These are phyloP conservation scores for Agaricales sp. DNA, from an alignment of 1,284 basidiomycete species.

Conservation along the genomic window DNA sequence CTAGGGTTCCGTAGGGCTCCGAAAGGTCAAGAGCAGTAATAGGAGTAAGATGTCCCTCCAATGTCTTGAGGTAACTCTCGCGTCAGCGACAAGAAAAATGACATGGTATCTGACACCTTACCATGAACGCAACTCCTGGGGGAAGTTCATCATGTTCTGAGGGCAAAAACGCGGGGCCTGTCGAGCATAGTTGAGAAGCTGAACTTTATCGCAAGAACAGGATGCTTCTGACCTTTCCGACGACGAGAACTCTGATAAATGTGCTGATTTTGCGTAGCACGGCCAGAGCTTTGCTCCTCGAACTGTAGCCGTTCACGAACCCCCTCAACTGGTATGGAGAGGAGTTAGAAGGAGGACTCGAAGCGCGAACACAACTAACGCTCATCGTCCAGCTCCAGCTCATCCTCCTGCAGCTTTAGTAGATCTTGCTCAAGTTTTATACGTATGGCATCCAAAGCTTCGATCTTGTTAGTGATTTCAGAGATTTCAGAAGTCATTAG, in stretches of 20 bases:
- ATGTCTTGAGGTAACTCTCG: conserved; percentile 55
- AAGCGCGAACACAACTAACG: conserved; percentile 35
- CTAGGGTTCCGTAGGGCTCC: conserved; percentile 91
- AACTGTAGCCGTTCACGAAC: conserved; percentile 76
- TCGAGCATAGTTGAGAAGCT: conserved; percentile 10
- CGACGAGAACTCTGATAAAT: conserved; percentile 57
- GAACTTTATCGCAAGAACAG: background rate
- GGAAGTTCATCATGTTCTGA: conserved; percentile 97
- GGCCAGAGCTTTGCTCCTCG: conserved; percentile 35
- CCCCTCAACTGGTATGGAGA: conserved; percentile 56
- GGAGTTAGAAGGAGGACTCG: conserved; percentile 9
- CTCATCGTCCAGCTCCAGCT: conserved; percentile 93
- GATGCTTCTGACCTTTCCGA: conserved; percentile 48
- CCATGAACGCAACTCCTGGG: conserved; percentile 94
- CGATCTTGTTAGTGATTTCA: conserved; percentile 85
- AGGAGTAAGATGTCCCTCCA: conserved; percentile 72
- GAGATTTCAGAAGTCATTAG: conserved; percentile 78
- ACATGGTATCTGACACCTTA: conserved; percentile 22
- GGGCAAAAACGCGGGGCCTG: conserved; percentile 90
- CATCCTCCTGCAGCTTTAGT: conserved; percentile 86
- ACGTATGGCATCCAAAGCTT: conserved; percentile 75
- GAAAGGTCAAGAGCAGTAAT: conserved; percentile 91
- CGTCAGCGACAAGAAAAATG: conserved; percentile 6
- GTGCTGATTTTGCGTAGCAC: conserved; percentile 30
- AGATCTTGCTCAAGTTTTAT: conserved; percentile 77